Evolutionary conservation across 2,329 filamentous ascomycete species (phyloP).

Genomic region (Colletotrichum filicis): DNA sequence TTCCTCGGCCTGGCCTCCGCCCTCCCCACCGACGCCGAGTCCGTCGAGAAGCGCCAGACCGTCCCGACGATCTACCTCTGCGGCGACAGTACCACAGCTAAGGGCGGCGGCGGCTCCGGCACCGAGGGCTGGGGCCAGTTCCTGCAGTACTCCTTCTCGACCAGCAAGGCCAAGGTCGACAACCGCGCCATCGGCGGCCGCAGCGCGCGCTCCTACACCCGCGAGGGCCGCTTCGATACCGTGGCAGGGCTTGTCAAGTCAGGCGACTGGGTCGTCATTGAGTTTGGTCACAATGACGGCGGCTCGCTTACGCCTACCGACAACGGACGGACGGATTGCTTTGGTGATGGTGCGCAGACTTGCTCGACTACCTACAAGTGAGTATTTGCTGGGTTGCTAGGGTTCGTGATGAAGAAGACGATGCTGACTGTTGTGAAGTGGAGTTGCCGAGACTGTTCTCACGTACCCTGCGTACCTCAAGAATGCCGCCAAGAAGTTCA

Average conservation of each 20-base stretch:
- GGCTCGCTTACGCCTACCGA: constrained; percentile 65
- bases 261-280: constrained; percentile 76
- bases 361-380: constrained; percentile 62
- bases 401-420: constrained; percentile 8
- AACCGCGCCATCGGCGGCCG: constrained; percentile 76
- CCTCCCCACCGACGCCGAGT: constrained; percentile 37
- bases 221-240: constrained; percentile 71
- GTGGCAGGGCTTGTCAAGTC: constrained; percentile 63
- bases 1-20: constrained; percentile 28
- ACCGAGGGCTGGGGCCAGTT: constrained; percentile 72
- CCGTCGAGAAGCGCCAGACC: constrained; percentile 22
- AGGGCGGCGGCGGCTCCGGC: constrained; percentile 53
- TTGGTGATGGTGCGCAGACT: constrained; percentile 62
- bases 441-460: constrained; percentile 63
- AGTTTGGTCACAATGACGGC: constrained; percentile 80
- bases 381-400: background rate
- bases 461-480: constrained; percentile 71
- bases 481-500: constrained; percentile 64
- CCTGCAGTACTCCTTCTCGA: constrained; percentile 59
- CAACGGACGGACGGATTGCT: constrained; percentile 71
- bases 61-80: constrained; percentile 62
- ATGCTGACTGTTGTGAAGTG: constrained; percentile 38
- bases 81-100: constrained; percentile 72
- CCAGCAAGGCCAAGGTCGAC: constrained; percentile 50
- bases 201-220: constrained; percentile 73